Evolutionary conservation across 1,139 yeast genomes (phyloP), one percentile per base, ranked within the genome.

Genomic region (Sugiyamaella castrensis): DNA sequence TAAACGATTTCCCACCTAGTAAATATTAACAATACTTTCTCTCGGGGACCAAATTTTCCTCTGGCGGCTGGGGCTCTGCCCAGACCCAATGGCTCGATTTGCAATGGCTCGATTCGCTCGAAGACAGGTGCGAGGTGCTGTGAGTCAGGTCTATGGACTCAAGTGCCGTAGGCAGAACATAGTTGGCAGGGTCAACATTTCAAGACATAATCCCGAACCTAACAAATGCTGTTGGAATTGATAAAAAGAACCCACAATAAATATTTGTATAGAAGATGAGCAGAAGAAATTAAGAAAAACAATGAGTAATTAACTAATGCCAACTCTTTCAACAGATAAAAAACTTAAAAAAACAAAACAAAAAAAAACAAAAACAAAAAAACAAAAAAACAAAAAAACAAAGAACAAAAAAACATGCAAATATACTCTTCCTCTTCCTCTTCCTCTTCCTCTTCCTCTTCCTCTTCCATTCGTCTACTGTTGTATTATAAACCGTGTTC

Each of bases 51-150:
- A 19, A 15, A 3, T 9, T 13, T 12, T 2, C 37, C 37, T 33
- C 15, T 19, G 15, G 37, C 37, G 37, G n/a, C 37, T 33, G 37
- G 37, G 37, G 37, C 37, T 10, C 37, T 11, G 37, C 37, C 37
- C 37, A n/a, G n/a, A n/a, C n/a, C n/a, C n/a, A n/a, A n/a, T n/a
- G n/a, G n/a, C n/a, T n/a, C n/a, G n/a, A n/a, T n/a, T n/a, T n/a
- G n/a, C n/a, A n/a, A n/a, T n/a, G n/a, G n/a, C n/a, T n/a, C n/a
- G n/a, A n/a, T n/a, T n/a, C n/a, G n/a, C n/a, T n/a, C n/a, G n/a
- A n/a, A n/a, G n/a, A n/a, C n/a, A n/a, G n/a, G n/a, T n/a, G n/a
- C n/a, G n/a, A n/a, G n/a, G n/a, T n/a, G n/a, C n/a, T n/a, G n/a
- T n/a, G n/a, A n/a, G n/a, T n/a, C n/a, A n/a, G n/a, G n/a, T n/a